These are phyloP conservation scores for Suillus occidentalis DNA, from an alignment of 768 basidiomycete genomes.

Conservation along the genomic window DNA sequence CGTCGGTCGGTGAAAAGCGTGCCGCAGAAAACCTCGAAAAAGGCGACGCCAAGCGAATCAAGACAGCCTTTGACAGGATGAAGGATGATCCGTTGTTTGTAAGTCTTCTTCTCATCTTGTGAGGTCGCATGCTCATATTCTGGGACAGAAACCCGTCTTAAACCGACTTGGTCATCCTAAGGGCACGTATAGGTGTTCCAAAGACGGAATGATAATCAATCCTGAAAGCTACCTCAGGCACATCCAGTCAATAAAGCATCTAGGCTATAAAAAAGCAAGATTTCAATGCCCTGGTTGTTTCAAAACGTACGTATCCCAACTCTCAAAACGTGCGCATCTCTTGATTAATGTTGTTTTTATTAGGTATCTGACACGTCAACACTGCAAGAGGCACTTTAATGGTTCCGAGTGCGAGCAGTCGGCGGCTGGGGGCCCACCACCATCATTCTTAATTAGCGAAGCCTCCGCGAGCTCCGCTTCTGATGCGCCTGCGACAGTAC, in stretches of 20 bases:
- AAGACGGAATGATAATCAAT: not conserved
- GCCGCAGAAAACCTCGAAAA: not conserved
- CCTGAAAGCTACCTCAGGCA: no score
- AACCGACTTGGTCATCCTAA: no score
- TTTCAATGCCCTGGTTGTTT: no score
- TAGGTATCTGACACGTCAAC: not conserved
- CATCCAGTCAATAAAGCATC: no score
- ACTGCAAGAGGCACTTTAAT: not conserved
- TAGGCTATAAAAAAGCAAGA: no score
- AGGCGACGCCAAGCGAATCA: not conserved
- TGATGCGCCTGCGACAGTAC: no score
- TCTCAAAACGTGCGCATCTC: no score
- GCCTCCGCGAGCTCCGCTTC: not conserved
- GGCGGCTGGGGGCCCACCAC: not conserved
- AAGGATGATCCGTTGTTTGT: not conserved
- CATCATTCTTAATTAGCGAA: no score
- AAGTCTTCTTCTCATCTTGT: not conserved
- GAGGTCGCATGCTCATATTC: not conserved
- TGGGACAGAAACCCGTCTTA: not conserved
- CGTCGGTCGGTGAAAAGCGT: not conserved
- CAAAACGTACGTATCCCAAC: no score
- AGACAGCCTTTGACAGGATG: not conserved
- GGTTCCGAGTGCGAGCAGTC: not conserved
- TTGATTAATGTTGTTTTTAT: not conserved
- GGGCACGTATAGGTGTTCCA: not conserved